Evolutionary conservation across 148 eudicot species (phyloP).

Genomic region (Spergularia bocconei): DNA sequence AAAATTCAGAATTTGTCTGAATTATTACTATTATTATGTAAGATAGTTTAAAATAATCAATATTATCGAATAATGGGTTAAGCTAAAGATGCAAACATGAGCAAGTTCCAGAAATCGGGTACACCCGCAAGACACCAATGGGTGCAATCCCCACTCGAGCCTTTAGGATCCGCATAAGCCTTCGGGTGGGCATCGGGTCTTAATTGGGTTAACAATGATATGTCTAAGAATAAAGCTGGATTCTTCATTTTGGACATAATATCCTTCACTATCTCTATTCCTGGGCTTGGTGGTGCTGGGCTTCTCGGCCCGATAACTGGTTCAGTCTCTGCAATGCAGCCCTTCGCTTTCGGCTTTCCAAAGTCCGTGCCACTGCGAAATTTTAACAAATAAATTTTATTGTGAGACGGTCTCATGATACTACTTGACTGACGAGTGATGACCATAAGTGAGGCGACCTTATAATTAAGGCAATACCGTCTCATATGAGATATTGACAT

Average conservation of each 20-base stretch:
- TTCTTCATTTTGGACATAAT: constrained; percentile 33
- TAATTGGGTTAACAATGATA: constrained; percentile 27
- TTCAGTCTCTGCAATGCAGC: constrained; percentile 17
- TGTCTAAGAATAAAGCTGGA: constrained; percentile 28
- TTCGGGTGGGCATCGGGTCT: constrained; percentile 46
- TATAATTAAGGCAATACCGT: too few relatives aligned
- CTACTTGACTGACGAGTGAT: too few relatives aligned
- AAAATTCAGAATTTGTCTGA: too few relatives aligned
- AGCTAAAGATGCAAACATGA: constrained; percentile 13
- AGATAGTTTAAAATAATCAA: too few relatives aligned
- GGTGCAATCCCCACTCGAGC: constrained; percentile 30
- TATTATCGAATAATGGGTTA: neutral
- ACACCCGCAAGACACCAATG: constrained; percentile 44
- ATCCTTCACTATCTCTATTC: constrained; percentile 24
- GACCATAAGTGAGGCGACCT: too few relatives aligned
- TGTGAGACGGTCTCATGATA: too few relatives aligned
- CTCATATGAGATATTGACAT: neutral
- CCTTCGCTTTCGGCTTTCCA: constrained; percentile 23
- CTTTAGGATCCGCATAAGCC: neutral
- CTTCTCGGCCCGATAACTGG: constrained; percentile 18
- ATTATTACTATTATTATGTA: neutral
- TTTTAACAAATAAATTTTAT: neutral
- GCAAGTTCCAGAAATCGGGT: constrained; percentile 40
- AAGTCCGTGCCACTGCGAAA: constrained; percentile 23
- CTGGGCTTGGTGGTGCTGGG: constrained; percentile 29